Evolutionary conservation across 352 stramenopile genomes (phyloP).

Genomic region (Pseudoperonospora humuli): DNA sequence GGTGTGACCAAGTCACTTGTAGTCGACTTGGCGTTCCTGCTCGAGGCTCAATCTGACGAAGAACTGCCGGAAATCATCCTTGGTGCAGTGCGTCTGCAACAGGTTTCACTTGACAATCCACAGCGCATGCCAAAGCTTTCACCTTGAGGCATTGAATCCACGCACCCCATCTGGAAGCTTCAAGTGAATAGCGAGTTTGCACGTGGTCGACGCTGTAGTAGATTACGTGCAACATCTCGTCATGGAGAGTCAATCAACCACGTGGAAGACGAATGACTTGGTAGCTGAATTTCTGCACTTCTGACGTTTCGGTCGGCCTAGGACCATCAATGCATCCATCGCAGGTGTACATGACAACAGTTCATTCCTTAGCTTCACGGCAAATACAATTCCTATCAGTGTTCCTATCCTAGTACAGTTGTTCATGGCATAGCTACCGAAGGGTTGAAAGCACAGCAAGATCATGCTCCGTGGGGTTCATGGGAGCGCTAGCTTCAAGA

Average conservation of each 20-base stretch:
- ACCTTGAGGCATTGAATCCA: conserved; percentile 3
- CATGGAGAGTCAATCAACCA: conserved; percentile 5
- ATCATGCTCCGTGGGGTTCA: conserved; percentile 7
- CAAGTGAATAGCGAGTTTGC: neutral
- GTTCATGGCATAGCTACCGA: no score
- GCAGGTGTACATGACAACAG: conserved; percentile 3
- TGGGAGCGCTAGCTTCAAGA: neutral
- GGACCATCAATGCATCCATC: neutral
- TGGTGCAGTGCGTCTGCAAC: conserved; percentile 70
- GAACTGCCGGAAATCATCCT: conserved; percentile 82
- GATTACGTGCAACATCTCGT: neutral
- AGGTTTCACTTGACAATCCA: conserved; percentile 77
- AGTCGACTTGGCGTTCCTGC: conserved; percentile 85
- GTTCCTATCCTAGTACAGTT: conserved; percentile 18
- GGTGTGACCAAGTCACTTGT: conserved; percentile 85
- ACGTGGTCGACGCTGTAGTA: neutral
- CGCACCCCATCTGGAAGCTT: conserved; percentile 1
- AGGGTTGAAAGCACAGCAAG: conserved; percentile 18
- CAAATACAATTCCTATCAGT: conserved; percentile 24
- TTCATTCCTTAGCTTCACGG: conserved; percentile 4
- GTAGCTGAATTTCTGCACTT: neutral
- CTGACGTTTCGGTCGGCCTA: neutral
- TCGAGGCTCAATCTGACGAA: conserved; percentile 80
- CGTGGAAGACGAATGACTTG: conserved; percentile 2
- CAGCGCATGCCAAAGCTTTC: conserved; percentile 40